Evolutionary conservation across 352 stramenopile species (phyloP).

Genomic region (Phytopythium helicoides): DNA sequence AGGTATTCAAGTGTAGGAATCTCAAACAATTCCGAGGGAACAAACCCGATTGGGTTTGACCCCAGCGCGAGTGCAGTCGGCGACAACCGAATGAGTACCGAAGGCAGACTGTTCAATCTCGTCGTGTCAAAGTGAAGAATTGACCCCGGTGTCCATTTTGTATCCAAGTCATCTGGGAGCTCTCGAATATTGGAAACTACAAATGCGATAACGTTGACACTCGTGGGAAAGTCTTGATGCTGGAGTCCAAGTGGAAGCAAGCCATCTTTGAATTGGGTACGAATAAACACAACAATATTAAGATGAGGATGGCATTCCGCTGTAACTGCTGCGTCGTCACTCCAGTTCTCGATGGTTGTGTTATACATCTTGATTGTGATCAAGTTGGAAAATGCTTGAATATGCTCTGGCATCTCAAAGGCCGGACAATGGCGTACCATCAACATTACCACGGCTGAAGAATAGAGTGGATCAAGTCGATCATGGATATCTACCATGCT

Average conservation of each 20-base stretch:
- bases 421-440: slow-evolving; percentile 25
- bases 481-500: slow-evolving; percentile 3
- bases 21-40: slow-evolving; percentile 2
- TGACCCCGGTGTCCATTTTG: neutral
- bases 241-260: slow-evolving; percentile 7
- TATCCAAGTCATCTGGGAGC: slow-evolving; percentile 5
- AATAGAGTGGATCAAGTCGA: slow-evolving; percentile 15
- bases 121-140: slow-evolving; percentile 3
- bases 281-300: slow-evolving; percentile 17
- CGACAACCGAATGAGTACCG: neutral
- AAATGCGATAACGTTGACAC: slow-evolving; percentile 1
- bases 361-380: slow-evolving; percentile 30
- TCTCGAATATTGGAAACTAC: slow-evolving; percentile 1
- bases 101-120: neutral
- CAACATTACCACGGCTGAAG: slow-evolving; percentile 12
- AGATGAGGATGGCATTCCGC: slow-evolving; percentile 12
- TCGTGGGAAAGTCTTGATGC: neutral
- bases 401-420: slow-evolving; percentile 21
- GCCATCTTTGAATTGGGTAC: slow-evolving; percentile 15
- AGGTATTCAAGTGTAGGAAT: neutral
- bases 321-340: slow-evolving; percentile 9
- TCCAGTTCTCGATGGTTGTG: slow-evolving; percentile 16
- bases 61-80: neutral
- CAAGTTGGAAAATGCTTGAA: slow-evolving; percentile 14
- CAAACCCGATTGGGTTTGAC: neutral